phyloP scores from a whole-genome alignment of 805 yeast species.

The Monosporozyma servazzii region DNA sequence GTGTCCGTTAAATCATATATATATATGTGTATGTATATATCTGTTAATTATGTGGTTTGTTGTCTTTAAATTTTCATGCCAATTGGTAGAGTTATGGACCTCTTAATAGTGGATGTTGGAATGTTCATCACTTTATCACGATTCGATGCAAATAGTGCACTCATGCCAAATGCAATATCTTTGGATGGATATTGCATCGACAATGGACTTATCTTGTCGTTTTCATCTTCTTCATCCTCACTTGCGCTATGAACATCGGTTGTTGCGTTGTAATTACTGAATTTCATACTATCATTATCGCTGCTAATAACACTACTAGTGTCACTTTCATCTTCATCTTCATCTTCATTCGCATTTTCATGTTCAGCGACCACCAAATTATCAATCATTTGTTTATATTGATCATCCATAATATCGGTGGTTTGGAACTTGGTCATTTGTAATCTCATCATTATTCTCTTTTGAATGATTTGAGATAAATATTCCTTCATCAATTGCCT shows the following conservation, averaged over 20 bases:
- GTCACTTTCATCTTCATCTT: conserved; percentile 7
- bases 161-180: background rate
- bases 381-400: conserved; percentile 4
- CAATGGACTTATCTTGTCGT: background rate
- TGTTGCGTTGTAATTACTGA: background rate
- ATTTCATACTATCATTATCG: conserved; percentile 3
- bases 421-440: conserved; percentile 21
- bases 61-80: conserved; percentile 19
- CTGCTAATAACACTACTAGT: background rate
- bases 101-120: conserved; percentile 12
- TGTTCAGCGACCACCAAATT: background rate
- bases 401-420: conserved; percentile 8
- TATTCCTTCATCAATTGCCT: conserved; percentile 13
- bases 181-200: background rate
- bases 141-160: background rate
- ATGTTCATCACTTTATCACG: conserved; percentile 16
- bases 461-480: conserved; percentile 19
- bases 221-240: background rate
- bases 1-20: background rate
- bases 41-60: background rate
- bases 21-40: background rate
- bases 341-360: background rate
- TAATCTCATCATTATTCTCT: conserved; percentile 22
- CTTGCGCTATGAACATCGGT: conserved; percentile 3
- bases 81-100: conserved; percentile 27